Evolutionary conservation across 2,329 filamentous ascomycete species (phyloP), one percentile per base, ranked within the genome.

Genomic region (Didymellaceae sp.): DNA sequence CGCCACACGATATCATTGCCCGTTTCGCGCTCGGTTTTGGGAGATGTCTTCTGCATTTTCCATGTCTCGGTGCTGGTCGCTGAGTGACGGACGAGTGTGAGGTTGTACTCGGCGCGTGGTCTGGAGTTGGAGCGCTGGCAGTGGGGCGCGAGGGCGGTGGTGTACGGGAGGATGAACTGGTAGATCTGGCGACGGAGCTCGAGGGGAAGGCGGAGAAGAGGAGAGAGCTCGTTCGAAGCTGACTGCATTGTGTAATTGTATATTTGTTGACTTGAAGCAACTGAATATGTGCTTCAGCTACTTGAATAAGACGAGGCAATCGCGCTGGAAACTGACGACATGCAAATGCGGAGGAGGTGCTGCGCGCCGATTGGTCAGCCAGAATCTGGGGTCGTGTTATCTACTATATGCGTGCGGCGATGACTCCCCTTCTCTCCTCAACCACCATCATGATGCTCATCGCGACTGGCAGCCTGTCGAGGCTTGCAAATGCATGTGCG

Each of bases 181-280:
- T 76, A 77, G 31, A 80, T 75, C 14, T 75, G 61, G 25, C 72
- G 67, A 14, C 77, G 72, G 17, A 80, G 63, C 54, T 80, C 78
- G 42, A 76, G 55, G 0, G 78, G 77, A 6, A 79, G 68, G 30
- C 59, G 54, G 49, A 68, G 49, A 70, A 71, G 45, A 64, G 67
- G 40, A 55, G 73, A 46, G 65, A 62, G 21, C 24, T 53, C 32
- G 14, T n/a, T 6, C n/a, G 40, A 4, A 16, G 37, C 7, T 32
- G 45, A 26, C 9, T 52, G 41, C 63, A 64, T 66, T 48, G 28
- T 58, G 14, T 10, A 31, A 25, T 30, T 13, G 8, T 45, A 17
- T 41, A 6, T 31, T 16, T 47, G 22, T 31, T 3, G 8, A 22
- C 5, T 11, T 11, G n/a, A 11, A 5, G 6, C 6, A 17, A 16